These are phyloP conservation scores for Eimeria praecox DNA, from an alignment of 169 alveolate genomes.

Conservation along the genomic window DNA sequence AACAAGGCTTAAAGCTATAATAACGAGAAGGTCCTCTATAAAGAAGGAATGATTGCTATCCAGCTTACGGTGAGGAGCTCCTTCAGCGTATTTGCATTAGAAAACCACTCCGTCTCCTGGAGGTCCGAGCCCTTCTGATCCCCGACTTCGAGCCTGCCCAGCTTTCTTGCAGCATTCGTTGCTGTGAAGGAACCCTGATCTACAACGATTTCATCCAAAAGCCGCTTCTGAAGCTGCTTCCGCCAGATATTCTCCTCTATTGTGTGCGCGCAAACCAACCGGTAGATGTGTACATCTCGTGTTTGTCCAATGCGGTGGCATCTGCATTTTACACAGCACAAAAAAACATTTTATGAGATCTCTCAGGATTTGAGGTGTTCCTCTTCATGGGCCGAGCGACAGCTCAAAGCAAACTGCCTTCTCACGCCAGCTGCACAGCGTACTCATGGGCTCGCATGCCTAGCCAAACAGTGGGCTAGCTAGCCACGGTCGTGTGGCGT, in stretches of 20 bases:
- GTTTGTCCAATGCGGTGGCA: slow-evolving; percentile 99
- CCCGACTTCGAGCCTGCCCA: background rate
- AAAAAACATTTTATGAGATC: background rate
- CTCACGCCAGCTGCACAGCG: too few species aligned
- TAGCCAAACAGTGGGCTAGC: too few species aligned
- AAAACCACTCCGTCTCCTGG: slow-evolving; percentile 64
- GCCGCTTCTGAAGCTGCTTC: slow-evolving; percentile 97
- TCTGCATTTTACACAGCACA: background rate
- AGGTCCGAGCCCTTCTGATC: slow-evolving; percentile 10
- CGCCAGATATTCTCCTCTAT: slow-evolving; percentile 99
- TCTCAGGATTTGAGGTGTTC: background rate
- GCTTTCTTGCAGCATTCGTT: slow-evolving; percentile 21
- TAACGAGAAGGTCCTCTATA: too few species aligned
- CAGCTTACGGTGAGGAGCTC: slow-evolving; percentile 67
- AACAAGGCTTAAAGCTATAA: too few species aligned
- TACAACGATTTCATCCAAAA: slow-evolving; percentile 97
- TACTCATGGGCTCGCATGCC: too few species aligned
- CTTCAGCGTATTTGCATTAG: slow-evolving; percentile 60
- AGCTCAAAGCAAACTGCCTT: background rate
- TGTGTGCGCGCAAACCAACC: slow-evolving; percentile 97
- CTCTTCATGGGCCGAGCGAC: background rate
- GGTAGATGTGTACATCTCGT: slow-evolving; percentile 97
- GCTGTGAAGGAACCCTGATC: slow-evolving; percentile 96
- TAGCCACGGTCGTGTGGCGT: background rate
- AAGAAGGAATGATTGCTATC: too few species aligned